Conservation (phyloP, 1,139 yeast genomes). For the Protomyces pachydermus region DNA sequence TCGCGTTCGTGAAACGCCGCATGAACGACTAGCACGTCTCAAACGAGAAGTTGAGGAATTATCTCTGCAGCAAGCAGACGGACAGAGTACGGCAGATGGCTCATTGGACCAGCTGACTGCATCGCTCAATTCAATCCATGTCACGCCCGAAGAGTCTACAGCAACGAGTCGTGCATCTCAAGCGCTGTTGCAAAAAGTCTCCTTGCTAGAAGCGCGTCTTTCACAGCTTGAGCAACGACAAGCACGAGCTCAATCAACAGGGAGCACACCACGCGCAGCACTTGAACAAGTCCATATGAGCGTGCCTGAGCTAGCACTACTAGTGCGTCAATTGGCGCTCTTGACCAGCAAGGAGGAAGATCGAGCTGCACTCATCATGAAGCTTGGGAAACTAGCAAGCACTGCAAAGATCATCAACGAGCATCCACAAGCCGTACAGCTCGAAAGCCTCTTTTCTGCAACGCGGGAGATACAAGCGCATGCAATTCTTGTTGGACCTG, state of each 20-base stretch:
- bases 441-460: neutral
- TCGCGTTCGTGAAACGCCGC: neutral
- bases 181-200: neutral
- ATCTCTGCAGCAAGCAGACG: neutral
- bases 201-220: neutral
- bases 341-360: neutral
- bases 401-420: neutral
- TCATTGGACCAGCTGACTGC: neutral
- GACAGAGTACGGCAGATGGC: neutral
- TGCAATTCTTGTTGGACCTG: neutral
- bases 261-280: neutral
- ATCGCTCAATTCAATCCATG: neutral
- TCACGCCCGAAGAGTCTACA: neutral
- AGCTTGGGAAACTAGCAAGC: neutral
- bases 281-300: neutral
- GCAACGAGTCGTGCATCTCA: neutral
- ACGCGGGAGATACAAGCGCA: neutral
- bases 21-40: neutral
- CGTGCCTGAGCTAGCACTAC: neutral
- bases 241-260: neutral
- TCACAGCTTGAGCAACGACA: neutral
- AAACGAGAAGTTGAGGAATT: neutral
- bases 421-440: neutral
- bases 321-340: neutral
- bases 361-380: neutral